Percentiles rank a stretch among this genome's conserved stretches.
Evolutionary conservation across 2,329 filamentous ascomycete species (phyloP).

Genomic region (Rutstroemia sp.): DNA sequence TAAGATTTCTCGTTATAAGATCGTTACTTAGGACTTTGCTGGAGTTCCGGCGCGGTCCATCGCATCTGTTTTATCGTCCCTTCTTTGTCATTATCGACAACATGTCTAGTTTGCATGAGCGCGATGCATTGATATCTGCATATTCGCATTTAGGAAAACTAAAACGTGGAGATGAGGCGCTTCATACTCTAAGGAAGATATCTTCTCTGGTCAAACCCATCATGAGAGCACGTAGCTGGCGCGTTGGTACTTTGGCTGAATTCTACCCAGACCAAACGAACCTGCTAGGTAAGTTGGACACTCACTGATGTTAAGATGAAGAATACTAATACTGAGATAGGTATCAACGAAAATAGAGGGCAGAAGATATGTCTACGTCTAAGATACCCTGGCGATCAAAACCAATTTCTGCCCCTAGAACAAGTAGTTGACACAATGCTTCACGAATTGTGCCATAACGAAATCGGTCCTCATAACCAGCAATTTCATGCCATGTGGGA

Average conservation of each 20-base stretch:
- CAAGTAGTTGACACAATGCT: conserved; percentile 84
- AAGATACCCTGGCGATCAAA: conserved; percentile 65
- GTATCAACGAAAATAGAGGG: conserved; percentile 70
- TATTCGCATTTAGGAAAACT: conserved; percentile 46
- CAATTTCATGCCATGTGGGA: conserved; percentile 85
- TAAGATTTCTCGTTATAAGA: neutral
- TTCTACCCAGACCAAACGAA: conserved; percentile 73
- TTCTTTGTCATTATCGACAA: neutral
- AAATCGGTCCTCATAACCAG: conserved; percentile 73
- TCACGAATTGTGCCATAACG: conserved; percentile 86
- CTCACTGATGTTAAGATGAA: neutral
- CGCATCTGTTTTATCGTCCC: neutral
- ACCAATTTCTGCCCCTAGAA: conserved; percentile 73
- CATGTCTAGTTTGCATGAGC: conserved; percentile 19
- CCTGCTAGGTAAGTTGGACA: conserved; percentile 51
- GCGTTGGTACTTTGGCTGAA: conserved; percentile 70
- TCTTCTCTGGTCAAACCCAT: conserved; percentile 90
- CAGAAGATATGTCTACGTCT: conserved; percentile 76
- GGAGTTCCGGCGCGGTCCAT: neutral
- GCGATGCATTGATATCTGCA: conserved; percentile 40
- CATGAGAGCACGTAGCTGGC: conserved; percentile 82
- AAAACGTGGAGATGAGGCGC: conserved; percentile 42
- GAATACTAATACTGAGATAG: conserved; percentile 30
- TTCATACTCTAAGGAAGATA: conserved; percentile 64
- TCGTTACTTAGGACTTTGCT: neutral